Evolutionary conservation across 352 stramenopile genomes (phyloP).

Genomic region (Phytophthora aleatoria): DNA sequence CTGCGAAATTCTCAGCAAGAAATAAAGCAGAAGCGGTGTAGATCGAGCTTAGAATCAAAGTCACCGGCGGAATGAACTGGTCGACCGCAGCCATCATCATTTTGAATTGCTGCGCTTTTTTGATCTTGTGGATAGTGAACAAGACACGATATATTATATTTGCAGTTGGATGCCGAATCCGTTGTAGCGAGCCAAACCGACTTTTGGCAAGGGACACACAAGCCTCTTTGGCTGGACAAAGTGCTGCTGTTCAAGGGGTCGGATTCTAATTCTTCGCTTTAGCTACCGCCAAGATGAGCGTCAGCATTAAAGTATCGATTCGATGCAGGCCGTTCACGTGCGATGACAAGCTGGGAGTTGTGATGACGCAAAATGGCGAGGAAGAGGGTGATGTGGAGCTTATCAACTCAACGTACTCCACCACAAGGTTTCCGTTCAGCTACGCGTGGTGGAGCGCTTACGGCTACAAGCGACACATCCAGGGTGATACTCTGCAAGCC

Average conservation of each 20-base stretch:
- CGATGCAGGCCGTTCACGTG: constrained; percentile 88
- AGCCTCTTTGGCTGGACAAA: background rate
- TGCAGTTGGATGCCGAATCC: background rate
- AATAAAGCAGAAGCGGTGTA: constrained; percentile 9
- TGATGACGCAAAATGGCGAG: constrained; percentile 91
- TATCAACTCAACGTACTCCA: constrained; percentile 94
- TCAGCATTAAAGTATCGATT: constrained; percentile 91
- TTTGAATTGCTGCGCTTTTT: background rate
- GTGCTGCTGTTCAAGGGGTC: background rate
- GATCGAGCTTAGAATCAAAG: constrained; percentile 25
- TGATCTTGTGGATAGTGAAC: background rate
- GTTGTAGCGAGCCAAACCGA: constrained; percentile 15
- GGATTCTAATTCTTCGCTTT: background rate
- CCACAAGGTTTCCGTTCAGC: constrained; percentile 92
- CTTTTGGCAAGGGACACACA: constrained; percentile 34
- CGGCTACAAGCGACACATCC: constrained; percentile 89
- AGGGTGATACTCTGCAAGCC: constrained; percentile 59
- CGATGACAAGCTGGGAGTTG: constrained; percentile 91
- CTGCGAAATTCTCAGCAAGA: constrained; percentile 37
- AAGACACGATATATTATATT: constrained; percentile 5
- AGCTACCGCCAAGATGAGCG: constrained; percentile 56
- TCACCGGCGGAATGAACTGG: constrained; percentile 10
- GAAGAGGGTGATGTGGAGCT: constrained; percentile 93
- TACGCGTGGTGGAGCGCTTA: constrained; percentile 95
- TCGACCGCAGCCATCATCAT: background rate